Evolutionary conservation across 2,329 filamentous ascomycete species (phyloP).

Genomic region (Exophiala phaeomuriformis): DNA sequence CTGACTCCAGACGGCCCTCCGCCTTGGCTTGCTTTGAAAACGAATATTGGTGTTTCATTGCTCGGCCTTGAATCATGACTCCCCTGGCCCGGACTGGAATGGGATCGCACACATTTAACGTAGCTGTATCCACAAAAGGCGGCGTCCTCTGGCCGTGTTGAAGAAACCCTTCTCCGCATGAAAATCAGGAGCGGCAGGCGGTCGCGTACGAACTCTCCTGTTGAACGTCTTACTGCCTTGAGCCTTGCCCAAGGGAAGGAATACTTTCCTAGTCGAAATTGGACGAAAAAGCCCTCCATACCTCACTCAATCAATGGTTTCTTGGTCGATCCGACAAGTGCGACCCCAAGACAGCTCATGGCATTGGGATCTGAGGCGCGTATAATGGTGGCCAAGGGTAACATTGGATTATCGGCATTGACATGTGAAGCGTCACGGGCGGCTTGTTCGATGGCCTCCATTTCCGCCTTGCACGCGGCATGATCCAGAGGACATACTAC

Average conservation of each 20-base stretch:
- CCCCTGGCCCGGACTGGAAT: no score
- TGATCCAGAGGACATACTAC: constrained; percentile 94
- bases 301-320: constrained; percentile 60
- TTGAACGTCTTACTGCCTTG: no score
- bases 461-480: constrained; percentile 93
- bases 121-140: no score
- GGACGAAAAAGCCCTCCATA: neutral
- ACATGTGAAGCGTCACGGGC: constrained; percentile 86
- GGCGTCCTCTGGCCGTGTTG: no score
- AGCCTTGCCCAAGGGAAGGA: neutral
- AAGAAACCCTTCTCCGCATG: no score
- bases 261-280: neutral
- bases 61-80: no score
- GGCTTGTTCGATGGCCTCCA: constrained; percentile 95
- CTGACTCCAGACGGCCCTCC: no score
- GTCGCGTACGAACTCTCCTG: no score
- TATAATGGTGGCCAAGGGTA: constrained; percentile 79
- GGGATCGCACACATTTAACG: no score
- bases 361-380: constrained; percentile 64
- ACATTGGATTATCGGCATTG: constrained; percentile 81
- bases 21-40: no score
- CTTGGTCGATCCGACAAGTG: constrained; percentile 55
- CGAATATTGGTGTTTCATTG: no score
- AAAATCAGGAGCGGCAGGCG: no score
- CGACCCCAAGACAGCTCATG: constrained; percentile 53